phyloP scores from a whole-genome alignment of 768 basidiomycete genomes.

The Paxillus ammoniavirescens region DNA sequence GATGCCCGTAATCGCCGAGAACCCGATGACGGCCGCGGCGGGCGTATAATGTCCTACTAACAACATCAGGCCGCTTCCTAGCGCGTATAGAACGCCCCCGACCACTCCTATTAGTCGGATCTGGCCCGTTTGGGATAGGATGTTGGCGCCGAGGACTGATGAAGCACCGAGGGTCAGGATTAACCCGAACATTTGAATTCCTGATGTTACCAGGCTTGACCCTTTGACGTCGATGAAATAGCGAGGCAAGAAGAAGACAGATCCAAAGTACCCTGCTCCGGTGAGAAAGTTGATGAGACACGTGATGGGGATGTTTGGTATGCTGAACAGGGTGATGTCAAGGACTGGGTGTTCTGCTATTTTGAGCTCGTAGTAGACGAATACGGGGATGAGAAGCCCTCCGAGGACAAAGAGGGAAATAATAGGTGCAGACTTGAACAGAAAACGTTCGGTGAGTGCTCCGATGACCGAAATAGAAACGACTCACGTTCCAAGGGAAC shows the following conservation, averaged over 20 bases:
- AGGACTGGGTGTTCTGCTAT: constrained; percentile 33
- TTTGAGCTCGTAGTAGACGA: constrained; percentile 34
- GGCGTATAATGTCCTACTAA: constrained; percentile 31
- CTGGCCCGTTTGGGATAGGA: constrained; percentile 31
- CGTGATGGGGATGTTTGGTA: constrained; percentile 34
- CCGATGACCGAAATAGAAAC: neutral
- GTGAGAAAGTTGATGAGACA: constrained; percentile 39
- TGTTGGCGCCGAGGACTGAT: constrained; percentile 34
- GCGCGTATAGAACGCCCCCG: constrained; percentile 32
- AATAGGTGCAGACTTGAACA: constrained; percentile 28
- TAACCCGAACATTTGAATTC: constrained; percentile 36
- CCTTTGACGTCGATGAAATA: constrained; percentile 38
- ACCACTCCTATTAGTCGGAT: constrained; percentile 30
- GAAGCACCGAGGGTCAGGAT: constrained; percentile 34
- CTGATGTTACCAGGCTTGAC: constrained; percentile 31
- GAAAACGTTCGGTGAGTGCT: constrained; percentile 1
- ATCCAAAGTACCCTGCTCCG: constrained; percentile 37
- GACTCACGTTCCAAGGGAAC: constrained; percentile 34
- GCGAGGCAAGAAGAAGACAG: constrained; percentile 38
- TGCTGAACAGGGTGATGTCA: constrained; percentile 31
- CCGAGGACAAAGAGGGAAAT: constrained; percentile 29
- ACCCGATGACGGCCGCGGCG: constrained; percentile 27
- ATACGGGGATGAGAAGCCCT: constrained; percentile 31
- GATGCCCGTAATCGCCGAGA: constrained; percentile 29
- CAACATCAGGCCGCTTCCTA: constrained; percentile 34